A percentile compares a stretch with the other conserved stretches of the same genome.
Evolutionary conservation across 345 rosid species (phyloP).

Genomic region (Cochlearia excelsa): DNA sequence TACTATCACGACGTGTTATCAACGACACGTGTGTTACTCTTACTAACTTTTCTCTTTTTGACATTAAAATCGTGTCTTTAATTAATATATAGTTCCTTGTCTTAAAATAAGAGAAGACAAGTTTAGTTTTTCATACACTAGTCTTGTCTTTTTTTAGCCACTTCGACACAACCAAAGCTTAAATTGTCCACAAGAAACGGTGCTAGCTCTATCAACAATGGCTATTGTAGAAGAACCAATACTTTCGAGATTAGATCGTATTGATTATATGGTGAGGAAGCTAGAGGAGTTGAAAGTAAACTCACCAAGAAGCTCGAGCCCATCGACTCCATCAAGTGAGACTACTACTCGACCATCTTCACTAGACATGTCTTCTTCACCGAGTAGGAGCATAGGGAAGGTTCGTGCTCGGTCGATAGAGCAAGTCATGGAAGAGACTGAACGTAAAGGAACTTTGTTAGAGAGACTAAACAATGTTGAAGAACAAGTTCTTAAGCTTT

Average conservation of each 20-base stretch:
- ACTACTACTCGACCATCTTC: conserved; percentile 28
- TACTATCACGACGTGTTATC: too few relatives aligned
- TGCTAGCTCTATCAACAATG: conserved; percentile 1
- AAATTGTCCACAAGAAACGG: too few relatives aligned
- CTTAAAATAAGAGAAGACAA: too few relatives aligned
- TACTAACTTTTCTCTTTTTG: too few relatives aligned
- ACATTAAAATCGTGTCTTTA: too few relatives aligned
- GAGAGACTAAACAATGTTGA: conserved; percentile 35
- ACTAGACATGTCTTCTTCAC: conserved; percentile 24
- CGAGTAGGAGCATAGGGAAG: conserved; percentile 22
- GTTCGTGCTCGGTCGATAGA: conserved; percentile 26
- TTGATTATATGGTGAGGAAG: conserved; percentile 35
- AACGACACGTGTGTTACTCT: too few relatives aligned
- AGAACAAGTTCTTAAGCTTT: conserved; percentile 36
- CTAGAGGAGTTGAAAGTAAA: conserved; percentile 34
- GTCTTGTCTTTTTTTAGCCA: too few relatives aligned
- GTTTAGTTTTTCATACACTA: too few relatives aligned
- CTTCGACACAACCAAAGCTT: too few relatives aligned
- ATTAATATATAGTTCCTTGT: too few relatives aligned
- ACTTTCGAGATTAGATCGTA: conserved; percentile 37
- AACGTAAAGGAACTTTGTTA: conserved; percentile 30
- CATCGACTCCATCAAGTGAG: conserved; percentile 36
- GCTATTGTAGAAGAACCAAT: conserved; percentile 35
- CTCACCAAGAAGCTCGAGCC: conserved; percentile 38
- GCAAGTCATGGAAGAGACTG: conserved; percentile 33